These are phyloP conservation scores for Jaltomata sinuosa DNA, from an alignment of 257 asterid genomes.

Conservation along the genomic window DNA sequence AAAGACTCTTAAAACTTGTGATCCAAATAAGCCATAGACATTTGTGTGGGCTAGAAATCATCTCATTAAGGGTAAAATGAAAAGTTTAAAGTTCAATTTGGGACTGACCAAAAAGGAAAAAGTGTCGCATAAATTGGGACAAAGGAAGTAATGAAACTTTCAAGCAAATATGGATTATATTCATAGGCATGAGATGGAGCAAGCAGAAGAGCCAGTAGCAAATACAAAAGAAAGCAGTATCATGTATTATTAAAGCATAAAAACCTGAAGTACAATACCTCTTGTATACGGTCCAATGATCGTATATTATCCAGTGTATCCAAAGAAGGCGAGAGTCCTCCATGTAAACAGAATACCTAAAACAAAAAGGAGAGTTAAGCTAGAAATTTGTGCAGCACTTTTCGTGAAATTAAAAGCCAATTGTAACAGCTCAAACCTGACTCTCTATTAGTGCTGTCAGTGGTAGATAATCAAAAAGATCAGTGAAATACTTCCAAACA, in stretches of 20 bases:
- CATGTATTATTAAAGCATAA: background rate
- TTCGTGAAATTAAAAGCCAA: background rate
- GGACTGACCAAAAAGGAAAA: background rate
- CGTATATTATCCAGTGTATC: conserved; percentile 90
- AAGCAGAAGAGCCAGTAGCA: background rate
- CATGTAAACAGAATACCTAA: conserved; percentile 92
- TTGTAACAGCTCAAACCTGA: conserved; percentile 54
- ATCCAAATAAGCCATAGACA: background rate
- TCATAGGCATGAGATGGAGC: background rate
- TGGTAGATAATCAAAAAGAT: conserved; percentile 91
- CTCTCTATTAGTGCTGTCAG: conserved; percentile 98
- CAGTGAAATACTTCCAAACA: conserved; percentile 95
- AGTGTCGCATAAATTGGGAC: background rate
- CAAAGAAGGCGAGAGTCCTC: conserved; percentile 96
- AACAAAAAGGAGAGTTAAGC: background rate
- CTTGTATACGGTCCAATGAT: conserved; percentile 91
- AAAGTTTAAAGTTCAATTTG: background rate
- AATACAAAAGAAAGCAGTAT: background rate
- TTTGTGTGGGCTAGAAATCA: background rate
- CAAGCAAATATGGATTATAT: background rate
- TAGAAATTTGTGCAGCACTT: conserved; percentile 4
- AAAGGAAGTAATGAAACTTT: background rate
- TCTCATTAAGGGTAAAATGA: background rate
- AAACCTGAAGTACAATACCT: conserved; percentile 29
- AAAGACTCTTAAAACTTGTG: background rate